phyloP scores from a whole-genome alignment of 2,329 filamentous ascomycete genomes.

The Diaporthe citriasiana region DNA sequence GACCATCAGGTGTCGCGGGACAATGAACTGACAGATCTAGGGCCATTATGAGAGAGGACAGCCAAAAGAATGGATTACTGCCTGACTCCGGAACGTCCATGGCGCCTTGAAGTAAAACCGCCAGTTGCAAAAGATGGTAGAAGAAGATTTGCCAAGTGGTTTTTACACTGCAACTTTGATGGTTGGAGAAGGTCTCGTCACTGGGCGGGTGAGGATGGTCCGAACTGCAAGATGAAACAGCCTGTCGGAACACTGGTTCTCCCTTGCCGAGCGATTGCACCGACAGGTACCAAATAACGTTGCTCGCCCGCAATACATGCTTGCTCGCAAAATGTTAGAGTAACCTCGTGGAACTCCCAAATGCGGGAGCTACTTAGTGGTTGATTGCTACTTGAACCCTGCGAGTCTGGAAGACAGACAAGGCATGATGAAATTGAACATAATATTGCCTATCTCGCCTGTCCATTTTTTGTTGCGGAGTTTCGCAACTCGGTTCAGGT shows the following conservation, averaged over 20 bases:
- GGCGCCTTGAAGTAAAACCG: not conserved
- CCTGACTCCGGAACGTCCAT: conserved; percentile 30
- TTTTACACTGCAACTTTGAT: not conserved
- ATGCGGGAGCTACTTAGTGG: not conserved
- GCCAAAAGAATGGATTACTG: conserved; percentile 30
- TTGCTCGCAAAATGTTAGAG: not conserved
- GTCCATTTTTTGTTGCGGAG: not conserved
- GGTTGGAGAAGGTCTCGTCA: not conserved
- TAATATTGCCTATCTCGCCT: not conserved
- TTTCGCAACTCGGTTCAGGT: not conserved
- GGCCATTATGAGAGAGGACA: conserved; percentile 33
- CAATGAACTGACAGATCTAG: conserved; percentile 34
- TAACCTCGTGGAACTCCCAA: not conserved
- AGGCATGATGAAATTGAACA: not conserved
- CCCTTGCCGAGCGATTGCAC: not conserved
- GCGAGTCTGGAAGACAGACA: not conserved
- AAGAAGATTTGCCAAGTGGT: not conserved
- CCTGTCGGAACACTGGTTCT: not conserved
- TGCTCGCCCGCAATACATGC: not conserved
- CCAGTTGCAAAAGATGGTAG: too few species aligned
- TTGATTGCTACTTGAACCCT: too few species aligned
- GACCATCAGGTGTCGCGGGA: too few species aligned
- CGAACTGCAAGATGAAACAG: conserved; percentile 3
- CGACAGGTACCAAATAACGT: not conserved
- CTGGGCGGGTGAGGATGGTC: not conserved